A percentile compares a stretch with the other conserved stretches of the same genome.
phyloP scores from a whole-genome alignment of 192 early-diverging fungal species.

The Entophlyctis luteolus region DNA sequence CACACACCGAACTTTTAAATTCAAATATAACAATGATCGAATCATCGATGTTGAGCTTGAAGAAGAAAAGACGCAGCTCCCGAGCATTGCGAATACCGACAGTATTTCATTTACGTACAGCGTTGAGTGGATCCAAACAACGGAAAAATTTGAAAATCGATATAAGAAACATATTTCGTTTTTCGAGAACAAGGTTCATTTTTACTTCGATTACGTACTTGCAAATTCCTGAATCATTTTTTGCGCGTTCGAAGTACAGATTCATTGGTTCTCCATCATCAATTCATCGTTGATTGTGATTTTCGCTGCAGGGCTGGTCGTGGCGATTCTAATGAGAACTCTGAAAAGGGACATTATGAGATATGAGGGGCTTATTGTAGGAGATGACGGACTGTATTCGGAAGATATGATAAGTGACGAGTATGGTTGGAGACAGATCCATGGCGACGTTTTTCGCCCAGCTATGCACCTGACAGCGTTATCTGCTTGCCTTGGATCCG shows the following conservation, averaged over 20 bases:
- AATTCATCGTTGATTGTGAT: constrained; percentile 93
- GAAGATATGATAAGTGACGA: constrained; percentile 80
- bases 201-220: background rate
- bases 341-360: constrained; percentile 89
- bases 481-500: constrained; percentile 79
- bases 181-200: constrained; percentile 76
- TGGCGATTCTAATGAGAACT: constrained; percentile 81
- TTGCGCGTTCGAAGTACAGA: constrained; percentile 33
- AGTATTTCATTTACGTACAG: constrained; percentile 60
- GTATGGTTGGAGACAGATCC: constrained; percentile 97
- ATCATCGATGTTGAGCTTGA: constrained; percentile 31
- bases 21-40: constrained; percentile 60
- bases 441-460: constrained; percentile 96
- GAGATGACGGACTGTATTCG: constrained; percentile 60
- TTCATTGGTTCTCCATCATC: constrained; percentile 92
- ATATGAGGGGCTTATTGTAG: constrained; percentile 66
- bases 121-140: constrained; percentile 58
- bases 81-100: background rate
- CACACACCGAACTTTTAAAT: constrained; percentile 57
- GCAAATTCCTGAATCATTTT: background rate
- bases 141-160: constrained; percentile 62
- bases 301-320: constrained; percentile 87
- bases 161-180: constrained; percentile 83
- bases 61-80: constrained; percentile 4
- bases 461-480: constrained; percentile 71